Conservation (phyloP, 495 filamentous ascomycete species). For the Wilcoxina mikolae region DNA sequence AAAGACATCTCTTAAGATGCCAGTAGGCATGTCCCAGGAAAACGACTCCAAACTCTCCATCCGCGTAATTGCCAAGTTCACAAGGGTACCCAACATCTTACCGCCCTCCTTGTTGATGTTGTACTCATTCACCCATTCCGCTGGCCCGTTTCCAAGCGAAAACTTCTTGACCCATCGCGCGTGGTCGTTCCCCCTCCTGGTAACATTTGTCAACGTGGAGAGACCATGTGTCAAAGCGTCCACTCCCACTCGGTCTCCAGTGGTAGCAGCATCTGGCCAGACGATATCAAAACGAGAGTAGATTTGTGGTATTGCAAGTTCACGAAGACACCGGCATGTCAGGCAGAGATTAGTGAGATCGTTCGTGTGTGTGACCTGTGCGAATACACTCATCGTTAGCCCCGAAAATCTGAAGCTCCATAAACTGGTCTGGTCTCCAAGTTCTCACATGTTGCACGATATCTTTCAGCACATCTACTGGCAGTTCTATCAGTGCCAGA, state of each 20-base stretch:
- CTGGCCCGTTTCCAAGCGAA: slow-evolving; percentile 74
- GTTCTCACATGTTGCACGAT: slow-evolving; percentile 71
- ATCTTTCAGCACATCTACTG: slow-evolving; percentile 70
- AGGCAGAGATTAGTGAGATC: slow-evolving; percentile 72
- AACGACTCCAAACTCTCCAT: slow-evolving; percentile 88
- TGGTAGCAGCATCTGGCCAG: slow-evolving; percentile 62
- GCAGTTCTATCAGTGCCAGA: slow-evolving; percentile 56
- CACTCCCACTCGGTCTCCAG: slow-evolving; percentile 58
- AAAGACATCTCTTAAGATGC: slow-evolving; percentile 76
- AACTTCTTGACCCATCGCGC: slow-evolving; percentile 78
- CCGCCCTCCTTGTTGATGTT: slow-evolving; percentile 75
- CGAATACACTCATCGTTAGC: background rate
- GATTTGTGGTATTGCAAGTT: slow-evolving; percentile 66
- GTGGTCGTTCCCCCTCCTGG: slow-evolving; percentile 55
- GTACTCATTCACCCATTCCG: slow-evolving; percentile 74
- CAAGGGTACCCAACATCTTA: slow-evolving; percentile 83
- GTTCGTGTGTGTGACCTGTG: slow-evolving; percentile 70
- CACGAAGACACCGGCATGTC: slow-evolving; percentile 72
- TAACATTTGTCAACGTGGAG: slow-evolving; percentile 47
- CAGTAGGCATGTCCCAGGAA: slow-evolving; percentile 93
- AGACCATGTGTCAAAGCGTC: slow-evolving; percentile 87
- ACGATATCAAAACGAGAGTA: slow-evolving; percentile 86
- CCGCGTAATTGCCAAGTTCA: slow-evolving; percentile 67
- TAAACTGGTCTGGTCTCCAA: slow-evolving; percentile 3
- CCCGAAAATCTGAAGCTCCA: background rate